A percentile compares a stretch with the other conserved stretches of the same genome.
Evolutionary conservation across 2,329 filamentous ascomycete species (phyloP).

Genomic region (Hypoxylon sp.): DNA sequence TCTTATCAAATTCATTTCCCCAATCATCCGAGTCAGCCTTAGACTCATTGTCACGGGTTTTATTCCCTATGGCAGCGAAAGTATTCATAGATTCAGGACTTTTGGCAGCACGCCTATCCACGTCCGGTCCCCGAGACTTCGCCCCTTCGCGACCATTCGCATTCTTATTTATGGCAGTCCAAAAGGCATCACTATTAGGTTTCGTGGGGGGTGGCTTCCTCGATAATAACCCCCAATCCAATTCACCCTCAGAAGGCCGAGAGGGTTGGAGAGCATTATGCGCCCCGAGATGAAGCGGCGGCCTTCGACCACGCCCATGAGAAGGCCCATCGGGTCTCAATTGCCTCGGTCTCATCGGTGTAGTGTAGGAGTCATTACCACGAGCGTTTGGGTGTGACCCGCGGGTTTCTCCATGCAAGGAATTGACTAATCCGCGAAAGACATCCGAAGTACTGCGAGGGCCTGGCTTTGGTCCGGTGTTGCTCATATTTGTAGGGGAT

Average conservation of each 20-base stretch:
- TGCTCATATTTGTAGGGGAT: background rate
- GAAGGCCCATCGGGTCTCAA: background rate
- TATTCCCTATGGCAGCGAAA: constrained; percentile 25
- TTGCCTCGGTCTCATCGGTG: background rate
- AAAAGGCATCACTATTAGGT: constrained; percentile 42
- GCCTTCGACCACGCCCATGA: background rate
- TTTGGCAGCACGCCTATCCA: constrained; percentile 3
- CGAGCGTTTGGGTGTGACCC: background rate
- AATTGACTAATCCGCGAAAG: background rate
- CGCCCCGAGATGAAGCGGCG: background rate
- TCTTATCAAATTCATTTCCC: constrained; percentile 40
- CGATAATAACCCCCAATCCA: constrained; percentile 41
- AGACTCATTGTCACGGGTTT: background rate
- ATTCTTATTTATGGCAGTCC: constrained; percentile 31
- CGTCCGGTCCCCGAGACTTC: background rate
- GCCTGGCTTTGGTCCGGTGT: background rate
- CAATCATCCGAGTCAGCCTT: constrained; percentile 25
- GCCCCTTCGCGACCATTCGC: background rate
- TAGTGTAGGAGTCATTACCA: background rate
- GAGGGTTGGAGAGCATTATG: constrained; percentile 8
- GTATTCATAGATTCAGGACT: constrained; percentile 21
- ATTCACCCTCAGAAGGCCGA: background rate
- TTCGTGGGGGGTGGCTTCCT: constrained; percentile 37
- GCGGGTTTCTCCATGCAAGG: background rate
- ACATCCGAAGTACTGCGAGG: background rate